These are phyloP conservation scores for Oligophagozyma castellii DNA, from an alignment of 1,139 yeast species.

Conservation along the genomic window DNA sequence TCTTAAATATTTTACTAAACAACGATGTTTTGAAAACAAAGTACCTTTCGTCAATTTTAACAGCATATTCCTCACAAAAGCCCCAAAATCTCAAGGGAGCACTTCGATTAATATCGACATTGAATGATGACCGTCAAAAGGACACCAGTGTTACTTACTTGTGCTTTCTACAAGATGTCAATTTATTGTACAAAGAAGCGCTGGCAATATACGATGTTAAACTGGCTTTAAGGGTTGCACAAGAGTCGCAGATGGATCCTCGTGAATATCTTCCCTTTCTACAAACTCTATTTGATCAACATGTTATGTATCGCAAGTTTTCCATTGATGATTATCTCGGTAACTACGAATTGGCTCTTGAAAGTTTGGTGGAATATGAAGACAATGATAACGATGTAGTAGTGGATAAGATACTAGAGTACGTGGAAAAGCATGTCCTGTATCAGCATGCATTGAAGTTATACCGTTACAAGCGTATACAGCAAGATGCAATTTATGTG, in stretches of 20 bases:
- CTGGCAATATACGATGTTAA: constrained; percentile 74
- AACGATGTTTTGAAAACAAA: constrained; percentile 39
- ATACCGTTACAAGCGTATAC: constrained; percentile 43
- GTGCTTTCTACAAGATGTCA: constrained; percentile 85
- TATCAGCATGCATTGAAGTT: constrained; percentile 55
- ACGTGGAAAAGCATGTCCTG: constrained; percentile 59
- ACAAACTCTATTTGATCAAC: constrained; percentile 60
- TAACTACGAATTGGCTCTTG: constrained; percentile 53
- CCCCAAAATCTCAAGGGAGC: constrained; percentile 81
- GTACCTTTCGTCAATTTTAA: constrained; percentile 67
- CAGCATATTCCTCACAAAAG: constrained; percentile 83
- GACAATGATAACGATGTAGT: constrained; percentile 26
- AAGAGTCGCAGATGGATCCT: constrained; percentile 95
- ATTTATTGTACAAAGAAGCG: constrained; percentile 64
- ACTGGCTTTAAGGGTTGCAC: constrained; percentile 74
- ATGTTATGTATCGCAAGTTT: constrained; percentile 54
- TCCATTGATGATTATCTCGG: constrained; percentile 70
- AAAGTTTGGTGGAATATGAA: constrained; percentile 38
- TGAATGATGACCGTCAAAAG: constrained; percentile 34
- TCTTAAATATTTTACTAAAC: constrained; percentile 40
- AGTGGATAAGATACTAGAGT: constrained; percentile 53
- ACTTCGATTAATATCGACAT: constrained; percentile 42
- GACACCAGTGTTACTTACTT: constrained; percentile 65
- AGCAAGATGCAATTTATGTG: constrained; percentile 41
- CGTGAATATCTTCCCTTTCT: constrained; percentile 90